Evolutionary conservation across 352 stramenopile species (phyloP).

Genomic region (Phytophthora uliginosa): DNA sequence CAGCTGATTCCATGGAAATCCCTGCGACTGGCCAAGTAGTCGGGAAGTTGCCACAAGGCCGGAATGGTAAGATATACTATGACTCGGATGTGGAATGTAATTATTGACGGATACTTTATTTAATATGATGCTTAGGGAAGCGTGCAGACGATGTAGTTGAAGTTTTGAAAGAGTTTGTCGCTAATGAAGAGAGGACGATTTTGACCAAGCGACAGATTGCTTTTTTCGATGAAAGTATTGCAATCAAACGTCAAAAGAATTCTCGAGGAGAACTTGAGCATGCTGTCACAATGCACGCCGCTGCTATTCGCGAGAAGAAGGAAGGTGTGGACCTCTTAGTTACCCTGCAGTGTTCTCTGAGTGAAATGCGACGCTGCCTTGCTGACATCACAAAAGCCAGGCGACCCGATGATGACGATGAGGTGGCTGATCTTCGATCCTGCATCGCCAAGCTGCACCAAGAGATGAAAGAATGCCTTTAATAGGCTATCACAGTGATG

Average conservation of each 20-base stretch:
- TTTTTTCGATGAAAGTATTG: not conserved
- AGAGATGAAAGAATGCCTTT: no score
- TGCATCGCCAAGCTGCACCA: no score
- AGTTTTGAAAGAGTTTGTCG: not conserved
- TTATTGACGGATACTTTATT: not conserved
- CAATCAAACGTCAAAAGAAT: not conserved
- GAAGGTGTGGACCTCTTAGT: not conserved
- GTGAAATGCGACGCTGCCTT: no score
- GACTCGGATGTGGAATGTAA: not conserved
- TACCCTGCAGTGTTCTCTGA: no score
- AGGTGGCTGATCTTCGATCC: no score
- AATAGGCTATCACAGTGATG: no score
- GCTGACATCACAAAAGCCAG: no score
- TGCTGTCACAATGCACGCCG: not conserved
- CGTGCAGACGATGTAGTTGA: not conserved
- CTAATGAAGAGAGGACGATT: not conserved
- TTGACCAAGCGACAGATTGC: not conserved
- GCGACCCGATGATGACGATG: no score
- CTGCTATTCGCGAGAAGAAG: not conserved
- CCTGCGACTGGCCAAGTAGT: not conserved
- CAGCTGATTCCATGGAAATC: not conserved
- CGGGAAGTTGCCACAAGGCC: not conserved
- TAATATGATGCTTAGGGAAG: not conserved
- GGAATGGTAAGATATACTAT: not conserved
- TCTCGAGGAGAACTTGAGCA: not conserved